Evolutionary conservation across 129 eudicot species (phyloP), one percentile per base, ranked within the genome.

Genomic region (Artemisia tridentata): DNA sequence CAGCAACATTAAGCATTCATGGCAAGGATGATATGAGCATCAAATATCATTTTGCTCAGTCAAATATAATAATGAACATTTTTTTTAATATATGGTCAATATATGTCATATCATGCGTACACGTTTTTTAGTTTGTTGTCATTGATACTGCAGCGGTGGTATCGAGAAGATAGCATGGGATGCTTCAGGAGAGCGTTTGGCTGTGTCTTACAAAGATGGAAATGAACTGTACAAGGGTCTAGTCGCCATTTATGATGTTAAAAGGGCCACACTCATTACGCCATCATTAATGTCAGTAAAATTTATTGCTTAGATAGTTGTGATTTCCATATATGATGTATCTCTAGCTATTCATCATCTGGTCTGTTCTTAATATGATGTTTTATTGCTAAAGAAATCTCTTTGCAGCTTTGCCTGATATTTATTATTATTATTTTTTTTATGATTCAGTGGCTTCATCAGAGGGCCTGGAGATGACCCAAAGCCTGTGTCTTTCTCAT

Each of bases 111-210:
- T 77, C 20, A 23, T 62, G 58, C 48, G 48, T 59, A 59, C 0
- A n/a, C 0, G 1, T 11, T 7, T 65, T 52, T 63, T 63, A 43
- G 41, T 46, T 13, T 27, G 21, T 77, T 53, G 18, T 53, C 38
- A 7, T 70, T 61, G 71, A 68, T 65, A 67, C 12, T 81, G 78
- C 82, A 93, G 97, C 73, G 83, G 72, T 72, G 85, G 86, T 68
- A 90, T 95, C 69, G 99, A 87, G 78, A 95, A 95, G 87, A 83
- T 90, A 63, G 99, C 97, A 65, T 95, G 97, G 97, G 99, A 95
- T 83, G 92, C 91, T 84, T 85, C 97, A 58, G 97, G 99, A 68
- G 97, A 95, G 85, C 91, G 99, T 48, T 78, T 95, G 72, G 99
- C 97, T 34, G 59, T 95, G 63, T 87, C 99, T 16, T 95, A 81